A percentile compares a stretch with the other conserved stretches of the same genome.
phyloP scores from a whole-genome alignment of 495 filamentous ascomycete genomes.

The Talaromyces nanjingensis region DNA sequence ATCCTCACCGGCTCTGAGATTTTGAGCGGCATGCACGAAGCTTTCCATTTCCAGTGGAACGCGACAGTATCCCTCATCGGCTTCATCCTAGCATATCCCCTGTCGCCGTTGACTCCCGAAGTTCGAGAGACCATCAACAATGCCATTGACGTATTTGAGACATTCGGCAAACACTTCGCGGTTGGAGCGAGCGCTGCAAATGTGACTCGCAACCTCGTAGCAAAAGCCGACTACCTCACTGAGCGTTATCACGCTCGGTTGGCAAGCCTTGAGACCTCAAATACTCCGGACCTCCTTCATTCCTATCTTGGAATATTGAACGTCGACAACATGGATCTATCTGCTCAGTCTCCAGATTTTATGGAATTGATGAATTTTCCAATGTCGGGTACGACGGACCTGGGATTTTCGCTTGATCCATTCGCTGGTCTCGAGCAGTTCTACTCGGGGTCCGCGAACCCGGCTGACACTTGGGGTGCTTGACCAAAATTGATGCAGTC shows the following conservation, averaged over 20 bases:
- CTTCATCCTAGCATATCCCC: conserved; percentile 38
- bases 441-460: background rate
- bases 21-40: conserved; percentile 37
- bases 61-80: conserved; percentile 39
- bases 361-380: background rate
- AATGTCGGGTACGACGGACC: background rate
- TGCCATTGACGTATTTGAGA: conserved; percentile 34
- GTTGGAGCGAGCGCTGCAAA: conserved; percentile 35
- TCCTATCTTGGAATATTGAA: background rate
- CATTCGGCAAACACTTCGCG: conserved; percentile 35
- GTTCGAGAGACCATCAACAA: conserved; percentile 29
- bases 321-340: background rate
- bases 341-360: background rate
- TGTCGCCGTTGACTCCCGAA: conserved; percentile 18
- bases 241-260: background rate
- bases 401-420: background rate
- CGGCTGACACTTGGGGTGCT: background rate
- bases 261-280: background rate
- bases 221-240: conserved; percentile 22
- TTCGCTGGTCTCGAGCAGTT: background rate
- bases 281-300: background rate
- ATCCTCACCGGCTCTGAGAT: conserved; percentile 36
- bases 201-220: conserved; percentile 23
- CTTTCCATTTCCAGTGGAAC: conserved; percentile 46
- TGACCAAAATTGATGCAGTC: background rate